Percentiles rank a stretch among this genome's conserved stretches.
Conservation (phyloP, 768 basidiomycete genomes). For the Polyporus arcularius region DNA sequence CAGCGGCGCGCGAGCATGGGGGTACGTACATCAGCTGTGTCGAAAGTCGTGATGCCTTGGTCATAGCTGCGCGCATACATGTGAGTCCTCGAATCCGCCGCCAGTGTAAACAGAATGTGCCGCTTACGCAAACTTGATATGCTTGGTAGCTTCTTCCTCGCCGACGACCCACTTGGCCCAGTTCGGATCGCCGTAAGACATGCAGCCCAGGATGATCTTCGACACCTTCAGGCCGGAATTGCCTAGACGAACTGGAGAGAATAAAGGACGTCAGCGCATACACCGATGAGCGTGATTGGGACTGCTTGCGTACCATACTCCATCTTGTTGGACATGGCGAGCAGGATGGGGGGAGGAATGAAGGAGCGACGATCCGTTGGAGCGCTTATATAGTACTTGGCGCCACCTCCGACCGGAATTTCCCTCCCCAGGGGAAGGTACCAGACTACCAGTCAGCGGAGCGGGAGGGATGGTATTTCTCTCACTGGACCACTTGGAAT, state of each 20-base stretch:
- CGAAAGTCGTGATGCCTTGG: slow-evolving; percentile 39
- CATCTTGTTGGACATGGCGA: background rate
- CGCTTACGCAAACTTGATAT: slow-evolving; percentile 41
- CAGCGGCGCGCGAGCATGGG: background rate
- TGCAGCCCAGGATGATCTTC: slow-evolving; percentile 38
- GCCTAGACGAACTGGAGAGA: slow-evolving; percentile 40
- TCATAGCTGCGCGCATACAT: slow-evolving; percentile 31
- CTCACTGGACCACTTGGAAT: too few species aligned
- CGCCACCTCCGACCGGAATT: too few species aligned
- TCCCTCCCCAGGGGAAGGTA: too few species aligned
- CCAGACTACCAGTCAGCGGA: too few species aligned
- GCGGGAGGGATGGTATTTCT: too few species aligned
- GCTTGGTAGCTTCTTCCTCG: slow-evolving; percentile 35
- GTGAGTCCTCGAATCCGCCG: background rate
- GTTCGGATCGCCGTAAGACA: slow-evolving; percentile 27
- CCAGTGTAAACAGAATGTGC: background rate
- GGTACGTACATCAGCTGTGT: slow-evolving; percentile 31
- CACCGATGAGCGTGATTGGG: background rate
- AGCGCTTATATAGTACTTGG: too few species aligned
- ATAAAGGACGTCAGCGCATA: background rate
- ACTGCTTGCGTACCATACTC: background rate
- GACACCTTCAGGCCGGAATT: slow-evolving; percentile 43
- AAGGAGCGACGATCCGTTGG: too few species aligned
- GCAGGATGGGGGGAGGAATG: background rate
- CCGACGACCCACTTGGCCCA: slow-evolving; percentile 41